These are phyloP conservation scores for Saitozyma podzolica DNA, from an alignment of 768 basidiomycete genomes.

Conservation along the genomic window DNA sequence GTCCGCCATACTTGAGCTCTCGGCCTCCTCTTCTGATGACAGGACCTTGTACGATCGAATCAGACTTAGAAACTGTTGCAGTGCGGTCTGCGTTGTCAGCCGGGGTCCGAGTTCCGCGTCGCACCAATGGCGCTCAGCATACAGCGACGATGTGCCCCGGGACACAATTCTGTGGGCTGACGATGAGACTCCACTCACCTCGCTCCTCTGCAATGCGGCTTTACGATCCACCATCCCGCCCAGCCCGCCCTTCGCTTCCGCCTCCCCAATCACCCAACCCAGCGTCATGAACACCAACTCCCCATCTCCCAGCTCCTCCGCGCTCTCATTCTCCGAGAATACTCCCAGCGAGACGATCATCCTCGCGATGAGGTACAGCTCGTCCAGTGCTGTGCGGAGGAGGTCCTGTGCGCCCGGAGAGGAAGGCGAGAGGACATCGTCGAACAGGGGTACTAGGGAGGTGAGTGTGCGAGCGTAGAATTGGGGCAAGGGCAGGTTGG, in stretches of 20 bases:
- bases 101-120: neutral
- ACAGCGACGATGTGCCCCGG: too few species aligned
- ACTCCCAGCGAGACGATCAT: constrained; percentile 49
- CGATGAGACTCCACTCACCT: constrained; percentile 35
- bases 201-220: constrained; percentile 30
- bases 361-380: constrained; percentile 39
- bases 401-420: constrained; percentile 23
- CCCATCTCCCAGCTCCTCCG: constrained; percentile 48
- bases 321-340: constrained; percentile 51
- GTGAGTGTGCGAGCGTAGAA: constrained; percentile 40
- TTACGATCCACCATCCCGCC: constrained; percentile 40
- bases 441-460: constrained; percentile 42
- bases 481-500: constrained; percentile 43
- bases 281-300: constrained; percentile 51
- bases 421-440: constrained; percentile 41
- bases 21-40: constrained; percentile 33
- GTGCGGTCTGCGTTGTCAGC: constrained; percentile 26
- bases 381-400: constrained; percentile 32
- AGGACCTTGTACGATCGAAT: constrained; percentile 44
- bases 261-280: constrained; percentile 46
- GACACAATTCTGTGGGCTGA: too few species aligned
- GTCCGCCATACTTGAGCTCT: constrained; percentile 25
- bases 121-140: neutral
- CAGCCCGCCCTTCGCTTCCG: constrained; percentile 38
- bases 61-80: constrained; percentile 38